Percentiles rank a stretch among this genome's conserved stretches.
phyloP scores from a whole-genome alignment of 345 rosid species.

The Bruguiera parviflora region DNA sequence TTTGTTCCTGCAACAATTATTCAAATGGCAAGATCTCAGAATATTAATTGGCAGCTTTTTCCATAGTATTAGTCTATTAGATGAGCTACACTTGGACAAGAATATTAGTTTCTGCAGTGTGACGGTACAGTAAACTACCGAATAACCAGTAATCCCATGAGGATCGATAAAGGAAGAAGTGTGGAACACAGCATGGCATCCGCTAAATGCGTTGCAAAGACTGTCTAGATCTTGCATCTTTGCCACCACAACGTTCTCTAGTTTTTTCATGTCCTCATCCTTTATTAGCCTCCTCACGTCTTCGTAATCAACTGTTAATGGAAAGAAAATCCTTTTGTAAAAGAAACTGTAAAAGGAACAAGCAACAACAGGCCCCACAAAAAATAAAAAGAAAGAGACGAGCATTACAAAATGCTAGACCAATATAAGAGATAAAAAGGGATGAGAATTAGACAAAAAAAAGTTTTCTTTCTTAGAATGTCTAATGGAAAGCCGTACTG shows the following conservation, averaged over 20 bases:
- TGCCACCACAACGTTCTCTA: conserved; percentile 34
- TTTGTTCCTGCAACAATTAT: conserved; percentile 26
- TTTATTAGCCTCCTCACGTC: conserved; percentile 19
- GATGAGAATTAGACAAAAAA: too few species aligned
- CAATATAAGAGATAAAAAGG: too few species aligned
- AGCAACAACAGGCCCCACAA: too few species aligned
- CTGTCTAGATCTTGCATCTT: conserved; percentile 27
- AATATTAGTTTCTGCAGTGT: neutral
- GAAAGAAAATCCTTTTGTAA: neutral
- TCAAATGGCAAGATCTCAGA: neutral
- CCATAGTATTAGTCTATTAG: too few species aligned
- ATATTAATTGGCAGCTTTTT: too few species aligned
- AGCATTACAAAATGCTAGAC: too few species aligned
- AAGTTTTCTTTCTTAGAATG: too few species aligned
- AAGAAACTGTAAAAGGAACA: neutral
- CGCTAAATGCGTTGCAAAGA: conserved; percentile 38
- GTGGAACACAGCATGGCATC: conserved; percentile 44
- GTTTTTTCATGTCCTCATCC: conserved; percentile 23
- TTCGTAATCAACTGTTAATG: conserved; percentile 25
- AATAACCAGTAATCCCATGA: conserved; percentile 39
- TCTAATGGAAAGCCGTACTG: too few species aligned
- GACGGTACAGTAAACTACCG: conserved; percentile 16
- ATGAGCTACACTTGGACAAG: too few species aligned
- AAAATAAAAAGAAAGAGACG: too few species aligned
- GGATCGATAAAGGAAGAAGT: conserved; percentile 45